phyloP scores from a whole-genome alignment of 352 stramenopile genomes.

The Globisporangium ultimum region DNA sequence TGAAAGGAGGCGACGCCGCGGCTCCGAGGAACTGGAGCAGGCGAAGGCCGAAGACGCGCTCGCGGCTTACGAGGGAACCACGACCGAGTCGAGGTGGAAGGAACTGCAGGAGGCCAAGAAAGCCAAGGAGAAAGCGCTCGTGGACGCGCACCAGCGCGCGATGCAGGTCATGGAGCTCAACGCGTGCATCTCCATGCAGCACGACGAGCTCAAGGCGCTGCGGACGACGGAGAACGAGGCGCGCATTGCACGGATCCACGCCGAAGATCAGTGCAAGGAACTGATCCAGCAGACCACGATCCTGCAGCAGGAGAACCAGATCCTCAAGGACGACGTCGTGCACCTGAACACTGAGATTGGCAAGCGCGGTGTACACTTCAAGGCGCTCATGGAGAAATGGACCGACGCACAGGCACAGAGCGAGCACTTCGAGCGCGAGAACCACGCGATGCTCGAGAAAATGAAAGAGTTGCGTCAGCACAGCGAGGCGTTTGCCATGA shows the following conservation, averaged over 20 bases:
- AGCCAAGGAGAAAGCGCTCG: slow-evolving; percentile 50
- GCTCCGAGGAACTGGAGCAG: slow-evolving; percentile 10
- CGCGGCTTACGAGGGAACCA: background rate
- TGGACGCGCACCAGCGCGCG: slow-evolving; percentile 47
- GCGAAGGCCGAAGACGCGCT: background rate
- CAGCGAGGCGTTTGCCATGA: slow-evolving; percentile 30
- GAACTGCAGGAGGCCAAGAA: slow-evolving; percentile 57
- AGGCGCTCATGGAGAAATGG: slow-evolving; percentile 72
- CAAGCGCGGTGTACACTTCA: slow-evolving; percentile 53
- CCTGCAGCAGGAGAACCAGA: slow-evolving; percentile 46
- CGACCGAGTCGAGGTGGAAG: slow-evolving; percentile 43
- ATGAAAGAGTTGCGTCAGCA: slow-evolving; percentile 41
- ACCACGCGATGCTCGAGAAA: slow-evolving; percentile 46
- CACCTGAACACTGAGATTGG: slow-evolving; percentile 53
- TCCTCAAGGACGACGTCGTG: slow-evolving; percentile 49
- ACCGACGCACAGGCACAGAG: slow-evolving; percentile 62
- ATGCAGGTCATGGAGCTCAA: slow-evolving; percentile 72
- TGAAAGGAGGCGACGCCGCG: slow-evolving; percentile 5
- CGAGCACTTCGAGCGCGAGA: slow-evolving; percentile 52
- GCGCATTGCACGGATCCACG: slow-evolving; percentile 29
- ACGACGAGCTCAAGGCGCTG: slow-evolving; percentile 62
- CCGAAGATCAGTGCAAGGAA: slow-evolving; percentile 44
- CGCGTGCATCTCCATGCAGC: slow-evolving; percentile 72
- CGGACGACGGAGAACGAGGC: slow-evolving; percentile 35
- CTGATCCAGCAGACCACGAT: slow-evolving; percentile 44